phyloP scores from a whole-genome alignment of 2,329 filamentous ascomycete genomes.

The Penicillium palitans region DNA sequence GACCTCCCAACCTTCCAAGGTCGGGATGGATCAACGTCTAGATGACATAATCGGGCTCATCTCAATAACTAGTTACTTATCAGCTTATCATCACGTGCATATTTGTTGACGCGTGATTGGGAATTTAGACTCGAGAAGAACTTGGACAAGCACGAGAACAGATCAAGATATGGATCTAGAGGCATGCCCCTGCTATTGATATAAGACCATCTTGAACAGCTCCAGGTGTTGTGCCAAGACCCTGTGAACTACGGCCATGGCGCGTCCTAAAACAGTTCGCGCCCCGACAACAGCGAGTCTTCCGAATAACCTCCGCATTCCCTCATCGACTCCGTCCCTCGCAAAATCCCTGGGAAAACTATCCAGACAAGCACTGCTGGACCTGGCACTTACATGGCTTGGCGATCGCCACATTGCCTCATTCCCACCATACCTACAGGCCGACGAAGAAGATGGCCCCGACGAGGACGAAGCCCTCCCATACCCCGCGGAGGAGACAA shows the following conservation, averaged over 20 bases:
- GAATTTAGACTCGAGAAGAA: not conserved
- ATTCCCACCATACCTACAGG: conserved; percentile 60
- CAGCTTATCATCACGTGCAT: conserved; percentile 8
- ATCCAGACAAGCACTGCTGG: conserved; percentile 69
- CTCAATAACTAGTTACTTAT: not conserved
- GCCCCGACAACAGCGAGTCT: conserved; percentile 71
- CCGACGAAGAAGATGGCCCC: conserved; percentile 50
- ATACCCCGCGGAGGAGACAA: conserved; percentile 66
- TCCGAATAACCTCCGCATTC: conserved; percentile 68
- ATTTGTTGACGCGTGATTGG: conserved; percentile 4
- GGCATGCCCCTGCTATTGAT: not conserved
- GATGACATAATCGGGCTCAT: not conserved
- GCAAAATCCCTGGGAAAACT: conserved; percentile 68
- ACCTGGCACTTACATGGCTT: conserved; percentile 75
- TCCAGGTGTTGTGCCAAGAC: not conserved
- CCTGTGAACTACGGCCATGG: conserved; percentile 24
- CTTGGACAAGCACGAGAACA: not conserved
- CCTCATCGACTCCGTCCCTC: conserved; percentile 63
- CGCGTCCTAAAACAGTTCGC: conserved; percentile 36
- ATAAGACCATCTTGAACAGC: not conserved
- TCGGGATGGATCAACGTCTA: no score
- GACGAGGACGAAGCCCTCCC: conserved; percentile 64
- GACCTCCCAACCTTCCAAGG: no score
- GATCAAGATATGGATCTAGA: not conserved
- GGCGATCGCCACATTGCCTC: conserved; percentile 62